phyloP scores from a whole-genome alignment of 202 grass and related monocot species.

The Digitaria exilis region DNA sequence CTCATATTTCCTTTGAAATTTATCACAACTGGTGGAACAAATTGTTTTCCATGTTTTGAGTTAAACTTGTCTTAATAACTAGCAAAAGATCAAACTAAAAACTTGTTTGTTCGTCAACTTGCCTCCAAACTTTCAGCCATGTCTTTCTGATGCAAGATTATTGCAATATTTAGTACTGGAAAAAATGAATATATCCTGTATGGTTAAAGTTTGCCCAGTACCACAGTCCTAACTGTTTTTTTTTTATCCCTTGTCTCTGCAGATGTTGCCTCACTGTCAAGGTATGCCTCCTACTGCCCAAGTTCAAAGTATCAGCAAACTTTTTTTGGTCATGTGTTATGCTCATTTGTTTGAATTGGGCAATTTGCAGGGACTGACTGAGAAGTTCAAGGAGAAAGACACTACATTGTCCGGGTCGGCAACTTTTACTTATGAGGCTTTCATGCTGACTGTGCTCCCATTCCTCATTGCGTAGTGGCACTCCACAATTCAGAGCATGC shows the following conservation, averaged over 20 bases:
- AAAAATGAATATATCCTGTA: not conserved
- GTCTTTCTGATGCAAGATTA: not conserved
- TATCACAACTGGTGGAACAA: not conserved
- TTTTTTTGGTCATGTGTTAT: not conserved
- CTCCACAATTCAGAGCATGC: not conserved
- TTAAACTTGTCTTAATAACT: not conserved
- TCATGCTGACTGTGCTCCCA: conserved; percentile 92
- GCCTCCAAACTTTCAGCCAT: not conserved
- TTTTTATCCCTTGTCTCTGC: conserved; percentile 21
- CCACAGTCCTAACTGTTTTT: conserved; percentile 12
- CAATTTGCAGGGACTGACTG: conserved; percentile 76
- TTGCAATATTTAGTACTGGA: not conserved
- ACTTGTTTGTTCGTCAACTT: not conserved
- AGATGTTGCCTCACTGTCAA: conserved; percentile 98
- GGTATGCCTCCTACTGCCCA: conserved; percentile 47
- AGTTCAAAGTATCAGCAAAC: not conserved
- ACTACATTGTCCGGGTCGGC: conserved; percentile 70
- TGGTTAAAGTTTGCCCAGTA: not conserved
- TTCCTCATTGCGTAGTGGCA: conserved; percentile 74
- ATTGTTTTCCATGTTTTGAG: not conserved
- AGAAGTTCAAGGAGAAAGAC: conserved; percentile 98
- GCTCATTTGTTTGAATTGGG: conserved; percentile 17
- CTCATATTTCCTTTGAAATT: too few relatives aligned
- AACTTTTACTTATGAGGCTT: conserved; percentile 84
- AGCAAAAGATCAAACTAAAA: not conserved